phyloP scores from a whole-genome alignment of 495 filamentous ascomycete species.

The Xylaria grammica region DNA sequence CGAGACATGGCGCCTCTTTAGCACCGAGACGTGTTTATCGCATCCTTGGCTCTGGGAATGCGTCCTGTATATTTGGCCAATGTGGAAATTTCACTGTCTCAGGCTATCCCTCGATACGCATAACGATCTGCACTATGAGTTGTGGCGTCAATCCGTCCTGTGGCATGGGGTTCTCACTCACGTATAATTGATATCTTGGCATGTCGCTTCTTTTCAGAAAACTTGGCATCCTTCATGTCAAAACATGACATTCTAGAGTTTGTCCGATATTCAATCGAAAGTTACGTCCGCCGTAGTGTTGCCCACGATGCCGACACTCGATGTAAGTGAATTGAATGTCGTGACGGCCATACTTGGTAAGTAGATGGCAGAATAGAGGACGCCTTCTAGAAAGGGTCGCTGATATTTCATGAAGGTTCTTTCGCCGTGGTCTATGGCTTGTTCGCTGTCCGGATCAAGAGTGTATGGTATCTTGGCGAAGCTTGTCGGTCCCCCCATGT shows the following conservation, averaged over 20 bases:
- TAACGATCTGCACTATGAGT: slow-evolving; percentile 31
- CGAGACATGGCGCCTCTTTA: neutral
- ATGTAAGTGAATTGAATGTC: slow-evolving; percentile 59
- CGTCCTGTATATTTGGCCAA: slow-evolving; percentile 7
- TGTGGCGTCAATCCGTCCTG: slow-evolving; percentile 15
- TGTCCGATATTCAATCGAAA: neutral
- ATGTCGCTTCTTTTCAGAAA: neutral
- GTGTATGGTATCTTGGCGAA: slow-evolving; percentile 62
- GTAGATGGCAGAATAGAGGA: neutral
- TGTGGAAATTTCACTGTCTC: slow-evolving; percentile 33
- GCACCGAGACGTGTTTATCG: slow-evolving; percentile 5
- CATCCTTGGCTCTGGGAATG: slow-evolving; percentile 6
- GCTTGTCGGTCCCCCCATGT: slow-evolving; percentile 47
- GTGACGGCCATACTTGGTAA: slow-evolving; percentile 52
- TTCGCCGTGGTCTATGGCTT: slow-evolving; percentile 53
- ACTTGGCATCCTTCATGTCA: neutral
- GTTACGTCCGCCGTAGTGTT: neutral
- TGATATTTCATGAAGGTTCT: slow-evolving; percentile 31
- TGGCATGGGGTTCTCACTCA: neutral
- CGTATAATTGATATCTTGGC: slow-evolving; percentile 31
- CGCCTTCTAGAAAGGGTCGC: neutral
- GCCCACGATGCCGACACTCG: slow-evolving; percentile 52
- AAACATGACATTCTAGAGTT: neutral
- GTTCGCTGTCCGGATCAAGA: slow-evolving; percentile 59
- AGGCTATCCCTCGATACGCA: slow-evolving; percentile 26